phyloP scores from a whole-genome alignment of 495 filamentous ascomycete genomes.

The Pseudevernia furfuracea region DNA sequence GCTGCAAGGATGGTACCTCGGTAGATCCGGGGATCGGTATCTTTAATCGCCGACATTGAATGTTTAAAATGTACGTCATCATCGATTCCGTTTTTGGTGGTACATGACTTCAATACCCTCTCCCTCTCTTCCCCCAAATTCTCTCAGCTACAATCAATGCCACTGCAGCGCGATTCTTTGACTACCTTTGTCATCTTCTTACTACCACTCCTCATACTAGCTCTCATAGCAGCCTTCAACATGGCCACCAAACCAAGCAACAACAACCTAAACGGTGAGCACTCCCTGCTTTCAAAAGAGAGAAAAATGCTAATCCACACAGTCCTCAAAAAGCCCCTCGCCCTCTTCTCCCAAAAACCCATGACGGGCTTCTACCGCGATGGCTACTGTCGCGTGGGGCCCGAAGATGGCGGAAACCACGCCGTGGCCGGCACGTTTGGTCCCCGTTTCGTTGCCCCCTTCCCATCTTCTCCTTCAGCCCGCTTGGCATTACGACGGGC shows the following conservation, averaged over 20 bases:
- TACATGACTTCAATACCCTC: not conserved
- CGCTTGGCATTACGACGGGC: not conserved
- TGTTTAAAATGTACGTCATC: not conserved
- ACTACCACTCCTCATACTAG: constrained; percentile 10
- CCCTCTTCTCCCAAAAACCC: constrained; percentile 47
- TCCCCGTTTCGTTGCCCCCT: not conserved
- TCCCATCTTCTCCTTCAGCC: not conserved
- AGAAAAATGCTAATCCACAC: not conserved
- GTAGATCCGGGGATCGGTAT: not conserved
- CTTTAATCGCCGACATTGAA: not conserved
- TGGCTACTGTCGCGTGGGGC: constrained; percentile 50
- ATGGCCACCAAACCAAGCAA: constrained; percentile 51
- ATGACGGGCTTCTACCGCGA: constrained; percentile 54
- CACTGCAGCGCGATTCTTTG: constrained; percentile 5
- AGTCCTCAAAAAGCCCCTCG: constrained; percentile 52
- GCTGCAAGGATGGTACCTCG: not conserved
- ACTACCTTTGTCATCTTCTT: constrained; percentile 11
- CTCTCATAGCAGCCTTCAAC: constrained; percentile 10
- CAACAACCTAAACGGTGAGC: constrained; percentile 45
- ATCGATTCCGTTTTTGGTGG: not conserved
- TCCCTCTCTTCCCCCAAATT: not conserved
- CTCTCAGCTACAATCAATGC: not conserved
- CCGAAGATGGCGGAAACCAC: constrained; percentile 42
- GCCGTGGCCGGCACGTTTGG: constrained; percentile 35
- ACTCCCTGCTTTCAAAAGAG: not conserved